phyloP scores from a whole-genome alignment of 2,329 filamentous ascomycete genomes.

The Keithomyces neogunnii region DNA sequence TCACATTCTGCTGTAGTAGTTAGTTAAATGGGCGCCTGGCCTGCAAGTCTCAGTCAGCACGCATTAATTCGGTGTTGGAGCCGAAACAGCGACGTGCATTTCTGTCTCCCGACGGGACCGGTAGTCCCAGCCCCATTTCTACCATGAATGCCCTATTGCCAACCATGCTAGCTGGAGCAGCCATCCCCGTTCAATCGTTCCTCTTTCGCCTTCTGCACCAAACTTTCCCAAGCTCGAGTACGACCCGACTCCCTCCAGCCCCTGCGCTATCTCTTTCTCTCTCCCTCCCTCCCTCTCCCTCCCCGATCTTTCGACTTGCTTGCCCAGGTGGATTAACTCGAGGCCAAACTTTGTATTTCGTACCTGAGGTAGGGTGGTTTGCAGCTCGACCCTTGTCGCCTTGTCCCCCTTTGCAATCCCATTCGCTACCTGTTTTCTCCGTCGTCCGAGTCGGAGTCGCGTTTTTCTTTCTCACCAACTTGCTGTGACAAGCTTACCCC shows the following conservation, averaged over 20 bases:
- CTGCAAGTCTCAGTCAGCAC: not conserved
- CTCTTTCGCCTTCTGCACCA: not conserved
- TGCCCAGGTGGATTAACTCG: not conserved
- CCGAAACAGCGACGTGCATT: not conserved
- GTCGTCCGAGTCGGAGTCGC: constrained; percentile 11
- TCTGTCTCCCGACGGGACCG: not conserved
- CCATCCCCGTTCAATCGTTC: not conserved
- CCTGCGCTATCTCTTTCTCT: constrained; percentile 7
- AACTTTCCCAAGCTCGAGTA: not conserved
- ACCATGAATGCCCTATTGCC: not conserved
- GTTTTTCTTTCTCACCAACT: constrained; percentile 13
- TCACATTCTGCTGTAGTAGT: no score
- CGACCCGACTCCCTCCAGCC: not conserved
- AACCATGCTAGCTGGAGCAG: not conserved
- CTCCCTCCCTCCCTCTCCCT: constrained; percentile 3
- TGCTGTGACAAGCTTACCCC: constrained; percentile 9
- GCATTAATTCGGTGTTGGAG: not conserved
- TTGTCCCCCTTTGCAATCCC: constrained; percentile 9
- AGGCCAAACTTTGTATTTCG: not conserved
- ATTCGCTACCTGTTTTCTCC: constrained; percentile 10
- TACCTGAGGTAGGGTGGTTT: constrained; percentile 10
- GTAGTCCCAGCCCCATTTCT: not conserved
- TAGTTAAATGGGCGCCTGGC: no score
- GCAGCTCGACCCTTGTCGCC: constrained; percentile 10
- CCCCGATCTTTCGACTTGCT: constrained; percentile 7